These are phyloP conservation scores for Cornus suecica DNA, from an alignment of 148 eudicot genomes.

Conservation along the genomic window DNA sequence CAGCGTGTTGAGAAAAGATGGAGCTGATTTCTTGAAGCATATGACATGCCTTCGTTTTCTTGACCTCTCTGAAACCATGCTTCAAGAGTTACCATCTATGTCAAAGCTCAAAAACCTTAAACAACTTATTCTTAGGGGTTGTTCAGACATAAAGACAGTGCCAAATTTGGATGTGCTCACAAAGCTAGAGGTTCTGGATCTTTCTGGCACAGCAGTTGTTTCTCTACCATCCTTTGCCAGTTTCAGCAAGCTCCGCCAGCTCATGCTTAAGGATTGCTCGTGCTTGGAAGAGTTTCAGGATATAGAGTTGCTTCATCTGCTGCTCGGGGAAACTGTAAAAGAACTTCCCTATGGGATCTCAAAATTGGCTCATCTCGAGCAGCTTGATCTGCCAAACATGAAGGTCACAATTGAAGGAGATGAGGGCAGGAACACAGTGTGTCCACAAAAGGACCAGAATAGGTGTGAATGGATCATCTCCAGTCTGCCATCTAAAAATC, in stretches of 20 bases:
- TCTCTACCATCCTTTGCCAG: background rate
- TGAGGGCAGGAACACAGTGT: background rate
- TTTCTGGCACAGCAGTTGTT: conserved; percentile 24
- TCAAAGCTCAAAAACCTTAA: conserved; percentile 23
- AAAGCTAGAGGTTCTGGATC: conserved; percentile 30
- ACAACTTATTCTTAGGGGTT: conserved; percentile 18
- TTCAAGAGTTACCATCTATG: conserved; percentile 22
- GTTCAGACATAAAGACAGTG: conserved; percentile 9
- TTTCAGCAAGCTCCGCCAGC: conserved; percentile 15
- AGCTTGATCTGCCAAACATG: conserved; percentile 19
- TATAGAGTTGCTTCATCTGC: background rate
- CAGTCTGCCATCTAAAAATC: background rate
- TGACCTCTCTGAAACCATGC: conserved; percentile 26
- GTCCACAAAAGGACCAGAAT: background rate
- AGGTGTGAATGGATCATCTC: conserved; percentile 23
- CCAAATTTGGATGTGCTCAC: conserved; percentile 17
- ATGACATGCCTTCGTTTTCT: conserved; percentile 18
- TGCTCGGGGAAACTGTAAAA: background rate
- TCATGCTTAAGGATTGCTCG: conserved; percentile 23
- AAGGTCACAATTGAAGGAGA: conserved; percentile 1
- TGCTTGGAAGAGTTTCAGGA: conserved; percentile 1
- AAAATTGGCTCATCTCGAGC: conserved; percentile 21
- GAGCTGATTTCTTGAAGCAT: conserved; percentile 14
- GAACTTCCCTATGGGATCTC: conserved; percentile 26
- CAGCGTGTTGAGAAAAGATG: background rate